Conservation (phyloP, 2,329 filamentous ascomycete genomes). For the Diaporthe capsici region DNA sequence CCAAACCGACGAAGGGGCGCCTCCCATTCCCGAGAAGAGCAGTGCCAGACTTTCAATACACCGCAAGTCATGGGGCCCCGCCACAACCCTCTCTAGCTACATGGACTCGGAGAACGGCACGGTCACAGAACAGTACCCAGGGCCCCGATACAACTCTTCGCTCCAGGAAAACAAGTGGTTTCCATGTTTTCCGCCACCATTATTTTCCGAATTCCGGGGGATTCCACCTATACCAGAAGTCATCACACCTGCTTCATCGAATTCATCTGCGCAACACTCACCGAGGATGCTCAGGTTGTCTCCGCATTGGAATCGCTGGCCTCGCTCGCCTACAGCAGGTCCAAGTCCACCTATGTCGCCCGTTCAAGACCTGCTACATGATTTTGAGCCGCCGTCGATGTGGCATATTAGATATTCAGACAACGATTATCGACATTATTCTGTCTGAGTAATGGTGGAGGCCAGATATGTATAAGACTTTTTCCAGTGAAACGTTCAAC, state of each 20-base stretch:
- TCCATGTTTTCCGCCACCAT: not conserved
- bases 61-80: not conserved
- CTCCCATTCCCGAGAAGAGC: slow-evolving; percentile 11
- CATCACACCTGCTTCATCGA: not conserved
- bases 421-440: not conserved
- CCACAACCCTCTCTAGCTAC: not conserved
- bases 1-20: not conserved
- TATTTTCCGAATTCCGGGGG: not conserved
- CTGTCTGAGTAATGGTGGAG: not conserved
- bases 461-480: too few species aligned
- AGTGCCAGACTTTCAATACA: slow-evolving; percentile 3
- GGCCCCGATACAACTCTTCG: not conserved
- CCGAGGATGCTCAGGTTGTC: not conserved
- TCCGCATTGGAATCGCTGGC: not conserved
- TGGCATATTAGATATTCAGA: not conserved
- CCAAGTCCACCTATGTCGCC: not conserved
- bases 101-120: not conserved
- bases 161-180: not conserved
- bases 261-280: not conserved
- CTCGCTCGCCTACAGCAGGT: not conserved
- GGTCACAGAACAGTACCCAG: not conserved
- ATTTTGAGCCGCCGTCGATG: not conserved
- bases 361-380: not conserved
- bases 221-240: not conserved
- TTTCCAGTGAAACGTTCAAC: not conserved